Evolutionary conservation across 108 stramenopile genomes (phyloP), one percentile per base, ranked within the genome.

Genomic region (Stephanodiscus minutulus): DNA sequence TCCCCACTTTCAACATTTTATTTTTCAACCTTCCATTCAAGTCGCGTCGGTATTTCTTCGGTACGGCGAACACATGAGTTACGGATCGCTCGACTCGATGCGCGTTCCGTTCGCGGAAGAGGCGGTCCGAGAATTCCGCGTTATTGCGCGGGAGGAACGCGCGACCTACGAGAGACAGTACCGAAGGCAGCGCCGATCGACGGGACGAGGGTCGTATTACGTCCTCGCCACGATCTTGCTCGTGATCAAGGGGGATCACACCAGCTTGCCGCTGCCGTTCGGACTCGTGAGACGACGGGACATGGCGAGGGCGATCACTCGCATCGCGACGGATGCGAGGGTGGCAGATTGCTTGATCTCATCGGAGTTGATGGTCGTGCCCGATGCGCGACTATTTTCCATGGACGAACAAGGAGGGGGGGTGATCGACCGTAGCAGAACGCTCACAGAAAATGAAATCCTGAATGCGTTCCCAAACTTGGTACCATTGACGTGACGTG

Each of bases 301-400:
- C 65, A 82, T 88, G 57, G 87, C 86, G 57, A 71, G 85, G 24
- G 77, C 86, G 17, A 41, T 94, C 37, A 65, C 73, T 18, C 79
- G 80, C 33, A 88, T 94, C 73, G 92, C 86, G 13, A 61, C 84
- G 2, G 88, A 94, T 88, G 81, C 79, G 33, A 84, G 81, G 64
- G 80, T 86, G 1, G 87, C 85, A 24, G 85, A 89, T 70, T 91
- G 92, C 66, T 73, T 94, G 44, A 85, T 85, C 11, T 77, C 86
- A 53, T 86, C 87, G 1, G 90, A 94, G 46, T 83, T 94, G 61
- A 66, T 90, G 66, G 87, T 89, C 85, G 83, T 88, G 10, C 89
- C 92, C 66, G 64, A 72, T 29, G 63, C 29, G 36, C 33, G 43
- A 22, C 33, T 12, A 7, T 37, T n/a, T 29, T 56, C 55, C 25